Evolutionary conservation across 208 protist genomes (phyloP).

Genomic region (Strigomonas galati): DNA sequence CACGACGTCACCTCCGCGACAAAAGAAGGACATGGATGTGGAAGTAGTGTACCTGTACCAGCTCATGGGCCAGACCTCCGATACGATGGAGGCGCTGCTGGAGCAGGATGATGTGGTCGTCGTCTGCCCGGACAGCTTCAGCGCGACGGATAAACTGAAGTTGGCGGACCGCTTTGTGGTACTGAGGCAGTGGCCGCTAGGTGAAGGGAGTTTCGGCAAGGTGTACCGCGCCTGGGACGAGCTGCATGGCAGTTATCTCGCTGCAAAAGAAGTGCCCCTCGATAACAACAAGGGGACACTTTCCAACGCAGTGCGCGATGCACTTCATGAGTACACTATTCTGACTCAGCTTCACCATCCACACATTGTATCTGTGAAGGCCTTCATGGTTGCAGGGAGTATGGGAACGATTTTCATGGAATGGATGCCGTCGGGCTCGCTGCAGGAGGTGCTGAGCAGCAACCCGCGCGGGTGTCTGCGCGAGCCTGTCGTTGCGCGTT

Average conservation of each 20-base stretch:
- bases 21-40: no score
- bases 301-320: conserved; percentile 33
- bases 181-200: conserved; percentile 27
- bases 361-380: no score
- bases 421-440: conserved; percentile 66
- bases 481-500: no score
- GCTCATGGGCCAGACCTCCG: background rate
- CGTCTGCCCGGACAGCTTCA: conserved; percentile 50
- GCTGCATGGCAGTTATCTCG: conserved; percentile 49
- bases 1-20: no score
- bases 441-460: conserved; percentile 47
- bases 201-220: conserved; percentile 43
- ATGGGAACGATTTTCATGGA: conserved; percentile 70
- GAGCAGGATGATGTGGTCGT: conserved; percentile 54
- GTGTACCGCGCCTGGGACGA: conserved; percentile 65
- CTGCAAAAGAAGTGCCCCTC: conserved; percentile 63
- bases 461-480: conserved; percentile 35
- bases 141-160: conserved; percentile 36
- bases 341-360: no score
- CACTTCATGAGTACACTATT: no score
- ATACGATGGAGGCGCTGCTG: conserved; percentile 32
- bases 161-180: conserved; percentile 53
- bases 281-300: conserved; percentile 19
- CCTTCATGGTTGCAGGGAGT: no score
- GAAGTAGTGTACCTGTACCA: no score